A percentile compares a stretch with the other conserved stretches of the same genome.
Conservation (phyloP, 345 rosid genomes). For the Citrus sp. region DNA sequence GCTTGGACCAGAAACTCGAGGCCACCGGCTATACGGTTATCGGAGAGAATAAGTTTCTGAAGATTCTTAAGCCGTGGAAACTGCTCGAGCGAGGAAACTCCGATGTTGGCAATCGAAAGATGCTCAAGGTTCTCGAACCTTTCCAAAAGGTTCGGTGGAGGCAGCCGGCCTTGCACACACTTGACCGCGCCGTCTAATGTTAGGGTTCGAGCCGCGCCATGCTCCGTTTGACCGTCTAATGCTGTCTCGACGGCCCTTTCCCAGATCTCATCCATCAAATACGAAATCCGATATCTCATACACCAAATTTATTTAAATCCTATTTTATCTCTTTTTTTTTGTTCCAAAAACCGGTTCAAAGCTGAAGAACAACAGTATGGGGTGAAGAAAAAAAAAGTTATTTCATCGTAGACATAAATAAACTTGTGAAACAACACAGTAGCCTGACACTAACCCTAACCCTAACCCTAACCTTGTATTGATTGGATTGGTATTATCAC, state of each 20-base stretch:
- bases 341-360: background rate
- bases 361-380: background rate
- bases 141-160: slow-evolving; percentile 47
- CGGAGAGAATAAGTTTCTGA: slow-evolving; percentile 61
- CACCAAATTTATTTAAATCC: background rate
- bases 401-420: background rate
- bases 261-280: slow-evolving; percentile 81
- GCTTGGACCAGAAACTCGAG: slow-evolving; percentile 62
- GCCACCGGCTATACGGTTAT: slow-evolving; percentile 66
- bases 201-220: slow-evolving; percentile 31
- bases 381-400: background rate
- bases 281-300: slow-evolving; percentile 25
- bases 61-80: slow-evolving; percentile 59
- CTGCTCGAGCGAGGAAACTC: slow-evolving; percentile 64
- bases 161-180: slow-evolving; percentile 60
- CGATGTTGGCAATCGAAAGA: slow-evolving; percentile 62
- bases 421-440: background rate
- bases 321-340: background rate
- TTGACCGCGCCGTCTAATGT: slow-evolving; percentile 81
- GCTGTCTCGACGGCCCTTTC: slow-evolving; percentile 72
- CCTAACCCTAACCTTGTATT: slow-evolving; percentile 7
- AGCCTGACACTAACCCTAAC: background rate
- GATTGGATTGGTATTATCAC: background rate
- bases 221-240: slow-evolving; percentile 56
- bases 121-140: slow-evolving; percentile 63